Conservation (phyloP, 2,329 filamentous ascomycete species). For the Alternaria consortialis region DNA sequence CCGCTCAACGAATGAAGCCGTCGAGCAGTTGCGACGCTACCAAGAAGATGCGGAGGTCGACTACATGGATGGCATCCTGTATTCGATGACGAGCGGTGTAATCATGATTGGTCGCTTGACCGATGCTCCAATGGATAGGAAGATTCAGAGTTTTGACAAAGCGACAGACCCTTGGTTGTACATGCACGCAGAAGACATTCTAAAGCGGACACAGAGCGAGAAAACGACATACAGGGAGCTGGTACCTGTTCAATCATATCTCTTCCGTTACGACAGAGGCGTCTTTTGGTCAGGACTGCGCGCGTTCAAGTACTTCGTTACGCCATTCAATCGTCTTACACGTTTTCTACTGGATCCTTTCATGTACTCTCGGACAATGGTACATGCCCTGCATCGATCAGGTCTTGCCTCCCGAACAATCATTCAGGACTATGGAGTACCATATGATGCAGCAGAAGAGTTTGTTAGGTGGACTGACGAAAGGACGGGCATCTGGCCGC, state of each 20-base stretch:
- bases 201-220: constrained; percentile 22
- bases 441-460: constrained; percentile 59
- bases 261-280: constrained; percentile 70
- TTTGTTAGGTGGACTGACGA: constrained; percentile 64
- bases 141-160: constrained; percentile 61
- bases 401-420: constrained; percentile 65
- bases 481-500: constrained; percentile 61
- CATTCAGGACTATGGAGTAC: constrained; percentile 70
- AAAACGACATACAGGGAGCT: constrained; percentile 45
- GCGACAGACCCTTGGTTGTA: constrained; percentile 77
- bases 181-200: constrained; percentile 64
- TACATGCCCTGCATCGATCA: constrained; percentile 68
- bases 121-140: constrained; percentile 54
- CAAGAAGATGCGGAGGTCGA: constrained; percentile 59
- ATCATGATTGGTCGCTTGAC: constrained; percentile 69
- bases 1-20: constrained; percentile 59
- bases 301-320: constrained; percentile 68
- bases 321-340: constrained; percentile 68
- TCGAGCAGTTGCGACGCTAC: constrained; percentile 60
- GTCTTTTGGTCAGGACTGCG: constrained; percentile 71
- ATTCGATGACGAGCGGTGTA: constrained; percentile 63
- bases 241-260: constrained; percentile 62
- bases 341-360: constrained; percentile 68
- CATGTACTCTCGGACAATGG: constrained; percentile 69
- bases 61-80: constrained; percentile 76